Evolutionary conservation across 257 asterid genomes (phyloP).

Genomic region (Nicotiana paniculata): DNA sequence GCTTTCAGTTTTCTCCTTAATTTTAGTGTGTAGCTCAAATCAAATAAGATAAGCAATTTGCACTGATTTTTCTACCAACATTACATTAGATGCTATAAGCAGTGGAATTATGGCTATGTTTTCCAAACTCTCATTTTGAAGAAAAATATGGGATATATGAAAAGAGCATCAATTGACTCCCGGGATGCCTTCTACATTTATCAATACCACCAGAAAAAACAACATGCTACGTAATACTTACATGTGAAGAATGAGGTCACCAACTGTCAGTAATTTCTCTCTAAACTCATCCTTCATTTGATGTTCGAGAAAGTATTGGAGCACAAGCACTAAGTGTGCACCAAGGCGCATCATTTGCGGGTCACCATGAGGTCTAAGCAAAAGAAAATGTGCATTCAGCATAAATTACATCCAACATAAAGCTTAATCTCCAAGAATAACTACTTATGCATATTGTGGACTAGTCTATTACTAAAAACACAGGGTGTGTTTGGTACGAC

Average conservation of each 20-base stretch:
- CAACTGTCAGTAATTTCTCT: conserved; percentile 84
- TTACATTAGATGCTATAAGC: background rate
- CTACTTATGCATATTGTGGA: background rate
- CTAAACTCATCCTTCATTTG: conserved; percentile 73
- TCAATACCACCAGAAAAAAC: background rate
- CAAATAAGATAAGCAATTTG: background rate
- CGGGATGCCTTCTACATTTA: background rate
- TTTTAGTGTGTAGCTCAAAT: background rate
- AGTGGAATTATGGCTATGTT: background rate
- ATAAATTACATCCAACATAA: background rate
- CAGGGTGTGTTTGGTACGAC: too few relatives aligned
- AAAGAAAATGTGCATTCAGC: conserved; percentile 15
- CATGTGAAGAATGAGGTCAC: conserved; percentile 94
- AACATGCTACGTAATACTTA: conserved; percentile 27
- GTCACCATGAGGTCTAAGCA: conserved; percentile 96
- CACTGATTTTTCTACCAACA: background rate
- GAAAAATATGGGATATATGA: background rate
- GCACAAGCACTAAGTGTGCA: conserved; percentile 94
- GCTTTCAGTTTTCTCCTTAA: background rate
- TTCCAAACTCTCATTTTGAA: background rate
- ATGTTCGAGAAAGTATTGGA: conserved; percentile 71
- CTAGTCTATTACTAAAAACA: background rate
- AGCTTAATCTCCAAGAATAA: background rate
- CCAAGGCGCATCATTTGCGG: conserved; percentile 99
- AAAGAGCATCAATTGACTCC: background rate